Evolutionary conservation across 129 eudicot genomes (phyloP).

Genomic region (Oenanthe sinensis): DNA sequence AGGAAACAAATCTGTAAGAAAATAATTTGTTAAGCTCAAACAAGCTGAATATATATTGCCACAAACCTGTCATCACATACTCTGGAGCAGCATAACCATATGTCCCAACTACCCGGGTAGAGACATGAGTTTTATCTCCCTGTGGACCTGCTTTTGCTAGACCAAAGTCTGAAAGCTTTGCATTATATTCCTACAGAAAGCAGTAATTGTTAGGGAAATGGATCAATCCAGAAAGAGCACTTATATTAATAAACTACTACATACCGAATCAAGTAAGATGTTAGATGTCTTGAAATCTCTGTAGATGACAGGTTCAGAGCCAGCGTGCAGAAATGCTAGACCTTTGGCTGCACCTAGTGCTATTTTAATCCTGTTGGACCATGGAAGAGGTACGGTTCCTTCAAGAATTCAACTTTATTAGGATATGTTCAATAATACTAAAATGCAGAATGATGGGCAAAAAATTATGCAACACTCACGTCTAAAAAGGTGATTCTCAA

Average conservation of each 20-base stretch:
- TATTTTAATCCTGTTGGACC: conserved; percentile 88
- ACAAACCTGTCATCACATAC: conserved; percentile 90
- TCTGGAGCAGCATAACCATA: conserved; percentile 99
- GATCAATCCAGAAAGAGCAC: not conserved
- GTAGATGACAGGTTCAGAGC: conserved; percentile 85
- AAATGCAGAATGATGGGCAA: not conserved
- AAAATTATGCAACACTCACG: conserved; percentile 39
- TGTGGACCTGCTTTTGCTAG: conserved; percentile 98
- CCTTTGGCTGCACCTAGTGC: conserved; percentile 98
- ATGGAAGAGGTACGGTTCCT: conserved; percentile 93
- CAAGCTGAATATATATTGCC: not conserved
- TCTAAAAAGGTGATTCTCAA: conserved; percentile 91
- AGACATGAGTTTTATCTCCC: conserved; percentile 94
- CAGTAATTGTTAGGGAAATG: not conserved
- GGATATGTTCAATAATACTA: not conserved
- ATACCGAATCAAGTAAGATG: conserved; percentile 83
- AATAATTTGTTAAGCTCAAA: not conserved
- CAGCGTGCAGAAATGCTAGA: conserved; percentile 82
- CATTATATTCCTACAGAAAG: conserved; percentile 61
- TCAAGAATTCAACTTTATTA: conserved; percentile 23
- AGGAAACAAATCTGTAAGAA: not conserved
- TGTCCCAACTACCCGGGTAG: conserved; percentile 91
- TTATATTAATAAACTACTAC: conserved; percentile 1
- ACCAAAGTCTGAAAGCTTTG: conserved; percentile 96
- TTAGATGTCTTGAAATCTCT: conserved; percentile 96